Evolutionary conservation across 805 yeast species (phyloP), one percentile per base, ranked within the genome.

Genomic region (Nakazawaea siamensis): DNA sequence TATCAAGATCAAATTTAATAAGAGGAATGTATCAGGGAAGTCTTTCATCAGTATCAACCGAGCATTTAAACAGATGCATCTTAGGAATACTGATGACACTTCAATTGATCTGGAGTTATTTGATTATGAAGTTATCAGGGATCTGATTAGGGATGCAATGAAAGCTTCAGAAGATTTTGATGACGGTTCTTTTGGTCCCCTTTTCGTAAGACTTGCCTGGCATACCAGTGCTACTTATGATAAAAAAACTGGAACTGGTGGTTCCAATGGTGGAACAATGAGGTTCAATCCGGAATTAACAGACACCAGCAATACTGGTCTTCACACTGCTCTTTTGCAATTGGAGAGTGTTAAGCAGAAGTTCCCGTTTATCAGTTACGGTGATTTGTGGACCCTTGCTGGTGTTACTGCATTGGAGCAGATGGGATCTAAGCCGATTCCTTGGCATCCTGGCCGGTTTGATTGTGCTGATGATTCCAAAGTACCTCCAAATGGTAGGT

Each of bases 151-250:
- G 31, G 48, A 50, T 12, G 44, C 48, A 15, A 43, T 66, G 18
- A 52, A 55, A 14, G 44, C 46, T 36, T 51, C 64, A 16, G 49
- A 66, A 14, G 69, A 64, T 35, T 77, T 71, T 50, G 88, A 80
- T 47, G 79, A 76, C 43, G 76, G 73, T 24, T 74, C 78, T 18
- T 80, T 76, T 42, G 92, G 88, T 1, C 95, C 95, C 8, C 74
- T 80, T 12, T 60, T 85, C 27, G 74, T 85, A 17, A 73, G 95
- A 48, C 66, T 83, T 37, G 81, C 94, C 18, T 85, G 95, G 95
- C 94, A 85, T 53, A 72, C 80, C 24, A 71, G 84, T 38, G 95
- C 94, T n/a, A 82, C 92, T 14, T 86, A 66, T 55, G 85, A 83
- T 48, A 62, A 61, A 44, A 52, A 56, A n/a, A 64, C 51, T 18